Evolutionary conservation across 192 early-diverging fungal species (phyloP), one percentile per base, ranked within the genome.

Genomic region (Allomyces arbusculus): DNA sequence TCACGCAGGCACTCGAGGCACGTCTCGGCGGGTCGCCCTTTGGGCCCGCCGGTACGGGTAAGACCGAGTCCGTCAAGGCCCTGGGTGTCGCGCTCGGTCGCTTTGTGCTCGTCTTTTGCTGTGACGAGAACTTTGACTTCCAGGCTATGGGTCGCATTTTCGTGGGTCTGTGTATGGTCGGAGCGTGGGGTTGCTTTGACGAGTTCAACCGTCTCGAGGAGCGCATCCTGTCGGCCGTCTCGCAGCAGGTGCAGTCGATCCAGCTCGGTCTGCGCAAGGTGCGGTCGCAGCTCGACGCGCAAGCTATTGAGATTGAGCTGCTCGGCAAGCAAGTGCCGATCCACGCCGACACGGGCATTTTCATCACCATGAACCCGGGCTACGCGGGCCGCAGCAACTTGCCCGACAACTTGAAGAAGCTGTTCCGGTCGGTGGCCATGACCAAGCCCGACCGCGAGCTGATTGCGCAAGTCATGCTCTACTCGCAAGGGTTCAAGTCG

Each of bases 91-190:
- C 95, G 67, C 79, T 99, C 23, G 97, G 97, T 10, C 83, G 95
- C 24, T 95, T 96, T 74, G 90, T 91, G 24, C 89, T 99, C 65
- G 97, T 99, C 40, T 98, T 99, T 72, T 99, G 97, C 79, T 99
- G 97, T 77, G 97, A 99, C 71, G 97, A 99, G 79, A 96, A 89
- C 70, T 99, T 99, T 80, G 97, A 99, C 76, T 99, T 98, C 81
- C 93, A 97, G 72, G 94, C 97, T 26, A 97, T 99, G 94, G 97
- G 97, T 61, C 90, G 97, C 71, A 99, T 99, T 67, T 99, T 99
- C 74, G 86, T 98, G 68, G 97, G 97, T 66, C 81, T 99, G 68
- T 96, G 88, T 74, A 92, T 93, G 73, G 97, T 99, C 16, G 97
- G 97, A 55, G 97, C 95, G 0, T 98, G 94, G 95, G 95, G 97